Evolutionary conservation across 768 basidiomycete genomes (phyloP), one percentile per base, ranked within the genome.

Genomic region (Pleurotus djamor): DNA sequence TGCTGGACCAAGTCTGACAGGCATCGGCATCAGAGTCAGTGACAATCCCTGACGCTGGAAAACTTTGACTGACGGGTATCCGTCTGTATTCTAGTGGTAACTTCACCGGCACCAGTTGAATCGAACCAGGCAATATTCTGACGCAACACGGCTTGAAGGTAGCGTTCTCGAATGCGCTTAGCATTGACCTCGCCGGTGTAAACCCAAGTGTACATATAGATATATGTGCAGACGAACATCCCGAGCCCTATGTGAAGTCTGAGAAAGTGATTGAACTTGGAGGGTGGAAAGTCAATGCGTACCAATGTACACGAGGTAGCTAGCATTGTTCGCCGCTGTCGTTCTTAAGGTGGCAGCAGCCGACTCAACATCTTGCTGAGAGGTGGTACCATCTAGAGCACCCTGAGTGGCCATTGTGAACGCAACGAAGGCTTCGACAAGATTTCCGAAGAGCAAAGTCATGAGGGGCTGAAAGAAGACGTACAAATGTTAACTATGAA

Each of bases 121-220:
- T 98, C 96, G 67, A 97, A 97, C 75, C 83, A 97, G 12, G 88
- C 87, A 63, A 96, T 87, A 61, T 93, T 87, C 68, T 97, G 96
- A 36, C 93, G 86, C 3, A 98, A 78, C 12, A 95, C 75, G 2
- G 94, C 85, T 58, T 80, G 72, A 10, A 97, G 83, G 69, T 97
- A 97, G 13, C 72, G 76, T 74, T 96, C 93, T 28, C 96, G 85
- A 47, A 97, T 81, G 34, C 95, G 85, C 67, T 89, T 91, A 0
- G 94, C 85, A 63, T 88, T 91, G 38, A 88, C 71, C 71, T 97
- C 95, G 13, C 89, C 88, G 1, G 89, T 91, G 64, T 88, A 84
- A 7, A 83, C 82, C 85, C 87, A 92, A 28, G 81, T 67, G 63
- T 73, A 71, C 87, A 88, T 94, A 74, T 89, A 94, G 1, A 71